These are phyloP conservation scores for Colletotrichum brevisporum DNA, from an alignment of 2,329 filamentous ascomycete genomes.

Conservation along the genomic window DNA sequence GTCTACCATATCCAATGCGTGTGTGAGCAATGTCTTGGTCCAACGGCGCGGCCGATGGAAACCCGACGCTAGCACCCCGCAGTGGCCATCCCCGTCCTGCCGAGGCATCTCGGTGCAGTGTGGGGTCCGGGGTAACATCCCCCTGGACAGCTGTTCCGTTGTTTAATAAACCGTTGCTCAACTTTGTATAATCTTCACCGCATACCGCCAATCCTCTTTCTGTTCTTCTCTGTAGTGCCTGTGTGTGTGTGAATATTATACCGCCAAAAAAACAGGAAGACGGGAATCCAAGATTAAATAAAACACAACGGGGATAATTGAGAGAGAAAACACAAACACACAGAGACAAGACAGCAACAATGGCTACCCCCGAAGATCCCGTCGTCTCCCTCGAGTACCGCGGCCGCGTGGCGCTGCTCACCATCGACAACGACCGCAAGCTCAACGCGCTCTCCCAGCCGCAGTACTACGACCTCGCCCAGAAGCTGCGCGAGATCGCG, in stretches of 20 bases:
- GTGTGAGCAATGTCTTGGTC: background rate
- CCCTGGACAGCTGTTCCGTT: background rate
- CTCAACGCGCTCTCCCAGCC: constrained; percentile 84
- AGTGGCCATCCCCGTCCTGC: constrained; percentile 31
- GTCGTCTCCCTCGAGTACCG: constrained; percentile 57
- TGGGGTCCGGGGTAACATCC: constrained; percentile 38
- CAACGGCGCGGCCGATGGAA: background rate
- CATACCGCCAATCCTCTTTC: no score
- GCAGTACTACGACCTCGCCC: constrained; percentile 84
- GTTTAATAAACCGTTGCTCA: constrained; percentile 7
- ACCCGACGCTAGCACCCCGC: constrained; percentile 30
- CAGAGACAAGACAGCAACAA: constrained; percentile 8
- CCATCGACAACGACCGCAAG: constrained; percentile 86
- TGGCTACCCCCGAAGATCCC: constrained; percentile 37
- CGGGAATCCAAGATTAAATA: no score
- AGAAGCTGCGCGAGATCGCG: constrained; percentile 82
- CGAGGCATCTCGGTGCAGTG: constrained; percentile 40
- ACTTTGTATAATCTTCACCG: no score
- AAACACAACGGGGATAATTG: background rate
- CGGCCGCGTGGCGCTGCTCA: constrained; percentile 77
- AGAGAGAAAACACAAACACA: constrained; percentile 1
- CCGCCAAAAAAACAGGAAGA: no score
- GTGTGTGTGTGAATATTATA: no score
- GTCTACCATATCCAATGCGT: background rate
- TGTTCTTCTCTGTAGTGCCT: no score